Evolutionary conservation across 805 yeast species (phyloP).

Genomic region (Priceomyces haplophilus): DNA sequence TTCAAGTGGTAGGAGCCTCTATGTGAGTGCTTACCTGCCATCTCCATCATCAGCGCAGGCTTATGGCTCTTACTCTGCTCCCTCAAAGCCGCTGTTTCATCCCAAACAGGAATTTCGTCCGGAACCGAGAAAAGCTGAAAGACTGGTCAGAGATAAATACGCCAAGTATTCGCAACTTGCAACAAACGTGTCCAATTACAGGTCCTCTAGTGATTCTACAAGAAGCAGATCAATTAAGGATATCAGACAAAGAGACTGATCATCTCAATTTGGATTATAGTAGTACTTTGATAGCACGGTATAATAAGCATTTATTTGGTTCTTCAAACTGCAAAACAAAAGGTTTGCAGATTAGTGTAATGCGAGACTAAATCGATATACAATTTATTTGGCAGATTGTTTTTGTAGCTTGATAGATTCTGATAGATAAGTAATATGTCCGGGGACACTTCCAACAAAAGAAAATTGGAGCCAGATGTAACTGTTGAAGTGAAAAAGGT

Average conservation of each 20-base stretch:
- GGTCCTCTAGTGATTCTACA: constrained; percentile 4
- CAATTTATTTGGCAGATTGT: not conserved
- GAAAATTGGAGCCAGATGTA: constrained; percentile 16
- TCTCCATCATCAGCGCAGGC: constrained; percentile 3
- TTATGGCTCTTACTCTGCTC: not conserved
- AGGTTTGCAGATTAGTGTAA: not conserved
- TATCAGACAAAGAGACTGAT: constrained; percentile 11
- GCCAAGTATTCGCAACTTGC: constrained; percentile 16
- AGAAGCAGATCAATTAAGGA: constrained; percentile 13
- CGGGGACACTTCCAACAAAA: constrained; percentile 14
- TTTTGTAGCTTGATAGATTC: constrained; percentile 2
- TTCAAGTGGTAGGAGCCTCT: constrained; percentile 27
- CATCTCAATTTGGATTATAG: not conserved
- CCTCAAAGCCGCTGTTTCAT: not conserved
- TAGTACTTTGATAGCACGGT: not conserved
- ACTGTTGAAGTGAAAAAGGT: constrained; percentile 10
- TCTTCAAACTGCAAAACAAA: constrained; percentile 1
- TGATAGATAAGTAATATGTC: constrained; percentile 9
- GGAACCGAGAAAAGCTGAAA: constrained; percentile 5
- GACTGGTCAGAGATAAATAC: constrained; percentile 19
- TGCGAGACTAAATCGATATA: too few relatives aligned
- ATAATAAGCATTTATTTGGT: too few relatives aligned
- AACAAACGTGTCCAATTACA: constrained; percentile 2
- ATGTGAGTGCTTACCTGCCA: constrained; percentile 15
- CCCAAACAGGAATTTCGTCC: not conserved